Evolutionary conservation across 2,329 filamentous ascomycete species (phyloP).

Genomic region (Aspergillus oerlinghausenensis): DNA sequence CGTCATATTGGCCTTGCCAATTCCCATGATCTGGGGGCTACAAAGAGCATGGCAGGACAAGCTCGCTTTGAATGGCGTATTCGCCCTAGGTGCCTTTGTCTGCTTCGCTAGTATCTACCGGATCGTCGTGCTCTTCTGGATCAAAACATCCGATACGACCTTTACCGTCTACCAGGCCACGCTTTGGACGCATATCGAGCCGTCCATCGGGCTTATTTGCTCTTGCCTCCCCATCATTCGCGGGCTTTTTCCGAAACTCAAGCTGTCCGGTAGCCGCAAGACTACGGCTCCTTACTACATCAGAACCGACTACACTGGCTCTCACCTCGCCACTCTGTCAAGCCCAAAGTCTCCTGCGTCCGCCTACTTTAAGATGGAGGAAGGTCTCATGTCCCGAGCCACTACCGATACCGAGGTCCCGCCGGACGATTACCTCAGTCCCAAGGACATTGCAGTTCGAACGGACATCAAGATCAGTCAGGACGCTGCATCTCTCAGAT

Average conservation of each 20-base stretch:
- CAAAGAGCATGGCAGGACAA: constrained; percentile 33
- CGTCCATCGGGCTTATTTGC: constrained; percentile 31
- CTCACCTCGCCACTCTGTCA: constrained; percentile 18
- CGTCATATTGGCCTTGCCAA: constrained; percentile 25
- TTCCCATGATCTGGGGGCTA: constrained; percentile 34
- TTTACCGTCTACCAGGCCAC: constrained; percentile 32
- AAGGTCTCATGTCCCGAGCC: constrained; percentile 13
- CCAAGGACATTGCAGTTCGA: constrained; percentile 25
- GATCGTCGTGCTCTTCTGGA: constrained; percentile 32
- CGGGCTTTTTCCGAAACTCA: constrained; percentile 28
- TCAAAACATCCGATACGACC: constrained; percentile 24
- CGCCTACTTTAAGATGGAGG: constrained; percentile 27
- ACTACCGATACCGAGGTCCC: constrained; percentile 13
- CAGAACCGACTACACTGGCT: constrained; percentile 22
- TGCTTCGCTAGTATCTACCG: constrained; percentile 35
- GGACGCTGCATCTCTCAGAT: constrained; percentile 15
- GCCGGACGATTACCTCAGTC: constrained; percentile 9
- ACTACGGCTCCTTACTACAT: constrained; percentile 22
- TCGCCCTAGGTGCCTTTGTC: constrained; percentile 28
- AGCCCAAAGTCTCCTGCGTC: constrained; percentile 21
- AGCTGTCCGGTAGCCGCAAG: constrained; percentile 16
- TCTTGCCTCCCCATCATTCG: constrained; percentile 33
- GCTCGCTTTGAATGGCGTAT: constrained; percentile 30
- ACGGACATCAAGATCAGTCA: constrained; percentile 28
- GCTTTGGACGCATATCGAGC: constrained; percentile 34